phyloP scores from a whole-genome alignment of 768 basidiomycete species.

The Austroboletus festivus region DNA sequence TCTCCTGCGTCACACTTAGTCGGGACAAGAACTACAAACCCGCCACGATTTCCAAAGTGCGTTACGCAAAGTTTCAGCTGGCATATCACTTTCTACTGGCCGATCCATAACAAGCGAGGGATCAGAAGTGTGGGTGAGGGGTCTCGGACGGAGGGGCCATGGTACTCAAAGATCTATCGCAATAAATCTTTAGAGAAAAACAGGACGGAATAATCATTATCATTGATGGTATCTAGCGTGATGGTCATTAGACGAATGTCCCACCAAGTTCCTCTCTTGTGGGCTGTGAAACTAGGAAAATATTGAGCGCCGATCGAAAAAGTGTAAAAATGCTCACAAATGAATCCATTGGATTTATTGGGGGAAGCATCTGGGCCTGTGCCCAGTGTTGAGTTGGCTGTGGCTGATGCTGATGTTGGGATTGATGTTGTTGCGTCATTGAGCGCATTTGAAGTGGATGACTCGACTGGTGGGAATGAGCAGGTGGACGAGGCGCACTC shows the following conservation, averaged over 20 bases:
- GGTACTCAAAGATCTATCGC: slow-evolving; percentile 44
- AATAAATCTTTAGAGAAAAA: slow-evolving; percentile 39
- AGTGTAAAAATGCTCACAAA: slow-evolving; percentile 48
- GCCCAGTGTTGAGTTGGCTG: slow-evolving; percentile 18
- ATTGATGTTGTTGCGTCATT: slow-evolving; percentile 42
- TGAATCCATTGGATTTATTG: slow-evolving; percentile 55
- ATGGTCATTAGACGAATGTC: slow-evolving; percentile 46
- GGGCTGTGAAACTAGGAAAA: slow-evolving; percentile 26
- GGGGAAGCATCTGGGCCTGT: slow-evolving; percentile 22
- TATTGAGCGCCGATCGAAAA: slow-evolving; percentile 12
- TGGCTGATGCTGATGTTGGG: slow-evolving; percentile 30
- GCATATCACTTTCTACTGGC: slow-evolving; percentile 33
- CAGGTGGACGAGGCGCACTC: slow-evolving; percentile 38
- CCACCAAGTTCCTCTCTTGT: slow-evolving; percentile 50
- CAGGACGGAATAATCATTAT: slow-evolving; percentile 32
- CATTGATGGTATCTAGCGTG: slow-evolving; percentile 53
- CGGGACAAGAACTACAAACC: slow-evolving; percentile 38
- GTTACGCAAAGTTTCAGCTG: slow-evolving; percentile 39
- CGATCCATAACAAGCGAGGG: slow-evolving; percentile 41
- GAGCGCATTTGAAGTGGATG: slow-evolving; percentile 46
- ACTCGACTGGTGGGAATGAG: slow-evolving; percentile 26
- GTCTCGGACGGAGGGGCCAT: slow-evolving; percentile 46
- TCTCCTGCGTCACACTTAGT: slow-evolving; percentile 20
- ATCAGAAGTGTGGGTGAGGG: slow-evolving; percentile 40
- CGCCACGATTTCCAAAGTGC: slow-evolving; percentile 39